A percentile compares a stretch with the other conserved stretches of the same genome.
Evolutionary conservation across 169 alveolate genomes (phyloP).

Genomic region (Blepharisma undulans): DNA sequence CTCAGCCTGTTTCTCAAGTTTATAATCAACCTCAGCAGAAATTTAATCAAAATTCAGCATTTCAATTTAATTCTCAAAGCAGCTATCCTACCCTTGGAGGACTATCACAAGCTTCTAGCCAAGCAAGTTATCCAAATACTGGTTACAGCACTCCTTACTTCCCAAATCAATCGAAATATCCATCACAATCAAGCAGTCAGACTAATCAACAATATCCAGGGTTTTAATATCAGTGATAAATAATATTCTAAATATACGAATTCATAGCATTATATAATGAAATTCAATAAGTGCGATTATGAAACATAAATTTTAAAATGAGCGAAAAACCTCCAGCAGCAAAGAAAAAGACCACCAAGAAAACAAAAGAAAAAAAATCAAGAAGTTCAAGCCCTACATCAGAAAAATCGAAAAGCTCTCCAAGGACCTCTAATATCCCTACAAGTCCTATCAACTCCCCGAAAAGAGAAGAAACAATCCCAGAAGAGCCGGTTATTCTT

Average conservation of each 20-base stretch:
- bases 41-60: neutral
- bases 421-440: neutral
- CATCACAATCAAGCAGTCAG: neutral
- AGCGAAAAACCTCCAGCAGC: constrained; percentile 14
- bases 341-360: neutral
- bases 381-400: neutral
- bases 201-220: neutral
- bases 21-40: neutral
- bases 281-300: no score
- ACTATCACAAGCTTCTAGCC: neutral
- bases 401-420: neutral
- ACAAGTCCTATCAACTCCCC: neutral
- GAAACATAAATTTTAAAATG: neutral
- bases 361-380: constrained; percentile 7
- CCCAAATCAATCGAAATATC: neutral
- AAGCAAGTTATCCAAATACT: neutral
- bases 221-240: neutral
- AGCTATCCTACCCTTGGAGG: neutral
- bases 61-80: neutral
- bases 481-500: neutral
- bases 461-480: neutral
- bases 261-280: no score
- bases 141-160: neutral
- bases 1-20: neutral
- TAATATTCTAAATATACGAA: neutral